Evolutionary conservation across 2,329 filamentous ascomycete genomes (phyloP), one percentile per base, ranked within the genome.

Genomic region (Amylocarpus encephaloides): DNA sequence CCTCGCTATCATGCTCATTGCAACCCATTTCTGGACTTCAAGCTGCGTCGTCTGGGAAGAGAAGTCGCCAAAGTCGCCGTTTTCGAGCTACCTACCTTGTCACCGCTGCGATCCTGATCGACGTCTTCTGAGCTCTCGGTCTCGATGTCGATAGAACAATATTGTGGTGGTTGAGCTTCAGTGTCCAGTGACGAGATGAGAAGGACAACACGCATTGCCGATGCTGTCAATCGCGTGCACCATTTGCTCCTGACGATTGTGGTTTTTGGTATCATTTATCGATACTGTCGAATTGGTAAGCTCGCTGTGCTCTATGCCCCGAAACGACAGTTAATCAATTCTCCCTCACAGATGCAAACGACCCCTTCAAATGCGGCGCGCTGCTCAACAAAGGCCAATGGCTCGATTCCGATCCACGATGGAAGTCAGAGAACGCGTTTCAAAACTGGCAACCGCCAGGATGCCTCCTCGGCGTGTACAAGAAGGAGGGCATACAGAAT

Each of bases 401-500:
- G 78, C 54, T 61, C 62, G 59, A 64, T 63, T 22, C 65, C 61
- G 35, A 63, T 64, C 48, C 56, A 53, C 35, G 57, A 62, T 51
- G 60, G 62, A 56, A 53, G 56, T 52, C 52, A 50, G 38, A 26
- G 29, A 51, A 51, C 15, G 49, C 59, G 36, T 75, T 73, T 57
- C 66, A 69, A 32, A 71, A 73, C 55, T 84, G 81, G 81, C 77
- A 82, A 50, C 76, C 80, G 4, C 71, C 71, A 18, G 77, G 77
- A 22, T 85, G 82, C 65, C 74, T 78, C 52, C 70, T 83, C 60
- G 74, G 77, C 52, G 67, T 75, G 47, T 83, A 83, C 65, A 70
- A 71, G 7, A 60, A 65, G 5, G 62, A 71, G n/a, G 76, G 80
- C 34, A 71, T 83, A 36, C 65, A 68, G 15, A 64, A 67, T 41